Evolutionary conservation across 441 rosid genomes (phyloP).

Genomic region (Bocquillonia castaneifolia): DNA sequence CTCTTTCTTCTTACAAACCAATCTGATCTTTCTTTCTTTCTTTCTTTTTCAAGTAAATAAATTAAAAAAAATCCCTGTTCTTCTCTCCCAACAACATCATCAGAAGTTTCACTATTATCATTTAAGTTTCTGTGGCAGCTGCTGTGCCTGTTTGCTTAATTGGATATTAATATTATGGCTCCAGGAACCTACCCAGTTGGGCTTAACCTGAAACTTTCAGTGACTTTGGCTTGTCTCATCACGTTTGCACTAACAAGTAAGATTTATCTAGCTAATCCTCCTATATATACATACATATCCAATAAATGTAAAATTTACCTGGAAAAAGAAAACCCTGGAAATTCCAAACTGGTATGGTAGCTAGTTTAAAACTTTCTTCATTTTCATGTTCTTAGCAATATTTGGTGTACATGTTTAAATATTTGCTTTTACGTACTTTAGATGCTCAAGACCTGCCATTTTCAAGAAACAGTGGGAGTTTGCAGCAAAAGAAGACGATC

Average conservation of each 20-base stretch:
- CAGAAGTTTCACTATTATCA: neutral
- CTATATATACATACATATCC: too few relatives aligned
- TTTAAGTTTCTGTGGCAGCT: too few relatives aligned
- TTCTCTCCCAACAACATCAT: neutral
- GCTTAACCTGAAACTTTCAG: constrained; percentile 21
- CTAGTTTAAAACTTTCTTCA: neutral
- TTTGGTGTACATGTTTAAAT: too few relatives aligned
- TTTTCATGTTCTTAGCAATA: neutral
- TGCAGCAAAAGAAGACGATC: constrained; percentile 30
- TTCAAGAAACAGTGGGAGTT: constrained; percentile 16
- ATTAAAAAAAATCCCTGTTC: neutral
- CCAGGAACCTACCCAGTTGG: constrained; percentile 21
- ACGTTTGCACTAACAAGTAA: constrained; percentile 1
- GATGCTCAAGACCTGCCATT: constrained; percentile 10
- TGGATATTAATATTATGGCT: constrained; percentile 30
- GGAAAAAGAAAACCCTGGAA: neutral
- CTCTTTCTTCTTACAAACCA: neutral
- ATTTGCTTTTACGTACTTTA: neutral
- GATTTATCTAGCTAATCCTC: too few relatives aligned
- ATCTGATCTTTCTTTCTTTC: neutral
- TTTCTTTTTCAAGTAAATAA: neutral
- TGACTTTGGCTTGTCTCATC: constrained; percentile 28
- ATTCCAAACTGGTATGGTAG: neutral
- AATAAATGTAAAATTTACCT: too few relatives aligned
- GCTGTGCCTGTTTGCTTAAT: neutral